Evolutionary conservation across 768 basidiomycete genomes (phyloP), one percentile per base, ranked within the genome.

Genomic region (Boletus subcaerulescens): DNA sequence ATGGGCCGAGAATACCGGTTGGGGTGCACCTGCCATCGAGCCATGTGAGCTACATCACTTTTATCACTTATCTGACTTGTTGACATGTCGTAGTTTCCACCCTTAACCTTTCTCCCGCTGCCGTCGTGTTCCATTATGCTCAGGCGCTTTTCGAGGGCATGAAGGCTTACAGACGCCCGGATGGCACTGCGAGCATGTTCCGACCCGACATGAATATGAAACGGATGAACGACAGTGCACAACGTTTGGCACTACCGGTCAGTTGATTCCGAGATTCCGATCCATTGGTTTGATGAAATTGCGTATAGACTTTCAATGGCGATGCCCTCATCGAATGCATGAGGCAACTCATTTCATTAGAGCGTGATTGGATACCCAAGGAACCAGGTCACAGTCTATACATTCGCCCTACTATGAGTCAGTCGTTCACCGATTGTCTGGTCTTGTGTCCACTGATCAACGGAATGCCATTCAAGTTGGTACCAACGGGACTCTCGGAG

Each of bases 191-290:
- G 20, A 83, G 87, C 17, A 73, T 98, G 60, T 98, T 98, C 80
- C 78, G 95, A 43, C 96, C 95, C 3, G 92, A 97, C 73, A 91
- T 92, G 91, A 97, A 98, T 75, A 96, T 98, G 93, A 86, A 85
- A 65, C 85, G 95, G 26, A 94, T 98, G 93, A 93, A 92, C 74
- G 80, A 60, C 44, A 91, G 88, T 64, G 94, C 95, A 14, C 61
- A 73, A 24, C 83, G 95, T 40, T 77, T 93, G 50, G 91, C 88
- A 18, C 69, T 92, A 45, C 90, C 90, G 11, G 89, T 89, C 56
- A 53, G 83, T 72, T 46, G 14, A 39, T 50, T 22, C 8, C 18
- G 18, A 10, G 24, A 8, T 3, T 41, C 35, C 20, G n/a, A 26
- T 35, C n/a, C 12, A 14, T 38, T 24, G 18, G 1, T 10, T 36